Evolutionary conservation across 2,329 filamentous ascomycete species (phyloP), one percentile per base, ranked within the genome.

Genomic region (Colletotrichum orbiculare): DNA sequence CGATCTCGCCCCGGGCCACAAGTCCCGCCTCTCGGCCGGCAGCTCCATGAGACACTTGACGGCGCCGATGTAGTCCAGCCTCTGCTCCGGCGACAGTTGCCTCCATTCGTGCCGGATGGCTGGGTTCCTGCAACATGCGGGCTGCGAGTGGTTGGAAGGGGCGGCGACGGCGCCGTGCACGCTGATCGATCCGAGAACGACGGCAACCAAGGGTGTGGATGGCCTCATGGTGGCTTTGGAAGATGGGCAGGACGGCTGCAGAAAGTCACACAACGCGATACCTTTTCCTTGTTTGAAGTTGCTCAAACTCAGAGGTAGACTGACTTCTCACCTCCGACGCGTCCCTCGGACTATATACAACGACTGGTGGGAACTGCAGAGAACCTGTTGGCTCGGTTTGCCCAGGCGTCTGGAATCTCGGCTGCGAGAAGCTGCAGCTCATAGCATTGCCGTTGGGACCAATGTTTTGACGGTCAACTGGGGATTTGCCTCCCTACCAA

Each of bases 1-100:
- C 17, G 67, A 69, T 55, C 64, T 69, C 15, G 70, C 67, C 6
- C 67, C 70, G 3, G 65, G 48, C 58, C 43, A 48, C 8, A 62
- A 2, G 13, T 50, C 54, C 12, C 50, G 35, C 15, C 25, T 43
- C 15, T 65, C 42, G 0, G 66, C 52, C 17, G 46, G 42, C 2
- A 54, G 50, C 0, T 41, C 35, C 53, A 68, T 54, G 37, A 64
- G 39, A 41, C 66, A 67, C 35, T 68, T 52, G 9, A 68, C 42
- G 2, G 66, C 59, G 5, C 49, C 41, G 9, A 67, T 67, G 46
- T 58, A 68, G 11, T 61, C 54, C 9, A 43, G 17, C 33, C 60
- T 46, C 42, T 68, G 59, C 12, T 52, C 55, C 2, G 45, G 34
- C 3, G 58, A 52, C 8, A 68, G 38, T 13, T 55, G 49, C 9